Evolutionary conservation across 1,284 basidiomycete species (phyloP), one percentile per base, ranked within the genome.

Genomic region (Puccinia hordei): DNA sequence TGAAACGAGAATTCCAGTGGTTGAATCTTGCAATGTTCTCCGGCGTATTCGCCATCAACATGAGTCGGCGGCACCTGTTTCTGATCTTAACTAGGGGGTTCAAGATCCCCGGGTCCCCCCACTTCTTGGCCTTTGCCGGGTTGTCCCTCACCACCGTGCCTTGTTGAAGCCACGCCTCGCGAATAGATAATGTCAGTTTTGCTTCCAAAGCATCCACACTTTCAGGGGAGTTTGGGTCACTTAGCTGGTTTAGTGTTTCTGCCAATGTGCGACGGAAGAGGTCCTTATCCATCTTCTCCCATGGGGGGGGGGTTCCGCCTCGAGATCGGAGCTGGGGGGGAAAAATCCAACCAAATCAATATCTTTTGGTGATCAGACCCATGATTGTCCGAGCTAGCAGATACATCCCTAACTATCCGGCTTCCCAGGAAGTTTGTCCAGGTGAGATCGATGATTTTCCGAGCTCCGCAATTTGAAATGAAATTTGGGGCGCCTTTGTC

Each of bases 21-120:
- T 46, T 63, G n/a, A 61, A 65, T 10, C 59, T 19, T 0, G 35
- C 15, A 22, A 24, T 10, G 1, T 57, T 38, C 10, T 76, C 73
- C n/a, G 15, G 59, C 2, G 19, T n/a, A 1, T 38, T 38, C 4
- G 72, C 17, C 6, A 17, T 5, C 1, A 73, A 27, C 30, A 73
- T 30, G 22, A 49, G 41, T 59, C 51, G 9, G 22, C 53, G 27
- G n/a, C 46, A 27, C 1, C 53, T 30, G 35, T 73, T 73, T 4
- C 53, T 1, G 27, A 35, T 38, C n/a, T 59, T 73, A 8, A 73
- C 33, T 10, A 73, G n/a, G 12, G 72, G 72, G 27, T 73, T 24
- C 1, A 73, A 51, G 12, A 55, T 24, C n/a, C 22, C n/a, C 30
- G 24, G 24, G 38, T 73, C 72, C 72, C 72, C 41, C 72, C 72